Percentiles rank a stretch among this genome's conserved stretches.
Evolutionary conservation across 163 green algal genomes (phyloP).

Genomic region (Scenedesmus sp.): DNA sequence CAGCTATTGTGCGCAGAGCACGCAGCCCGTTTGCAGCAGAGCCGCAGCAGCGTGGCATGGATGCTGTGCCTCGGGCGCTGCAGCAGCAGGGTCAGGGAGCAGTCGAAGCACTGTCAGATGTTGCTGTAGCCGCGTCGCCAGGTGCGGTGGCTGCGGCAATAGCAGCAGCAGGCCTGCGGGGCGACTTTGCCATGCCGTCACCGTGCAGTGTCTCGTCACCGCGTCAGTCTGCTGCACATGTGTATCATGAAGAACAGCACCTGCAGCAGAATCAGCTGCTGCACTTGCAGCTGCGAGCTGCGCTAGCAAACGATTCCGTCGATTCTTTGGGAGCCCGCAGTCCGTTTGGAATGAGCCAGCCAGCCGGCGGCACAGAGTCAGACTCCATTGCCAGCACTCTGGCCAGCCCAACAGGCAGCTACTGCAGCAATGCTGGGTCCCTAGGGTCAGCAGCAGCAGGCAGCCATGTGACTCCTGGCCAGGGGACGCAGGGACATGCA

Average conservation of each 20-base stretch:
- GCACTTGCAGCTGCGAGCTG: background rate
- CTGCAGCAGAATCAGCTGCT: background rate
- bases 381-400: background rate
- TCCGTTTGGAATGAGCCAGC: background rate
- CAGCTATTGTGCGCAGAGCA: background rate
- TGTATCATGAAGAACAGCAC: background rate
- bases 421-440: background rate
- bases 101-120: background rate
- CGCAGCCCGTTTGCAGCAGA: conserved; percentile 31
- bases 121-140: background rate
- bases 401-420: background rate
- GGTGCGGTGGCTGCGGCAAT: conserved; percentile 1
- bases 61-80: background rate
- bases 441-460: background rate
- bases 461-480: background rate
- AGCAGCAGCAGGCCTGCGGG: conserved; percentile 8
- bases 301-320: background rate
- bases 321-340: background rate
- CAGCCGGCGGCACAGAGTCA: background rate
- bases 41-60: background rate
- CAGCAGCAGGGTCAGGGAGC: background rate
- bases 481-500: background rate
- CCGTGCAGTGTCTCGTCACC: background rate
- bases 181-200: background rate
- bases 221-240: background rate